Conservation (phyloP, 1,139 yeast species). For the Magnusiomyces tetraspermus region DNA sequence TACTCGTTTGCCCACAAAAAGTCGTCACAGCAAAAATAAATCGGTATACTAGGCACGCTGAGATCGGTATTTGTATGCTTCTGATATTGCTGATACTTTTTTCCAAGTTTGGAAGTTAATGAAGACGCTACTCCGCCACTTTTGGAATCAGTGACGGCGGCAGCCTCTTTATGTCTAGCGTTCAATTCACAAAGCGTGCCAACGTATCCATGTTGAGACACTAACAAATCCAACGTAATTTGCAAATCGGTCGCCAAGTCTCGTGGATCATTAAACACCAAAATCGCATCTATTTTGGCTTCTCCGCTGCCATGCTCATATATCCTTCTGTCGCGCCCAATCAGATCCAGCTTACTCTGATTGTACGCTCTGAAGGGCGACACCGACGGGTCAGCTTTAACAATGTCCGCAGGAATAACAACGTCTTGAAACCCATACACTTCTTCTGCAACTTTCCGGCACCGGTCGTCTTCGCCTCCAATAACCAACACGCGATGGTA, state of each 20-base stretch:
- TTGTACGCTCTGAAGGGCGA: conserved; percentile 66
- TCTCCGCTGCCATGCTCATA: conserved; percentile 12
- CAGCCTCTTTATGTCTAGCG: conserved; percentile 11
- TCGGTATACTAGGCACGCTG: conserved; percentile 57
- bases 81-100: no score
- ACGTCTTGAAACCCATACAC: conserved; percentile 77
- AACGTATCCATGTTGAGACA: conserved; percentile 51
- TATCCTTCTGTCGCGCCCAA: conserved; percentile 32
- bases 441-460: conserved; percentile 56
- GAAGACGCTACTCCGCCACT: no score
- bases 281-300: conserved; percentile 42
- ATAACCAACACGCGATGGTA: conserved; percentile 63
- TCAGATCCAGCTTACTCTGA: conserved; percentile 39
- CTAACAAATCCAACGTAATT: conserved; percentile 60
- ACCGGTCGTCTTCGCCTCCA: conserved; percentile 69
- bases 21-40: conserved; percentile 80
- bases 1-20: conserved; percentile 88
- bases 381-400: conserved; percentile 47
- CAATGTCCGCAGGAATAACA: conserved; percentile 64
- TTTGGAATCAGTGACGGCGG: background rate
- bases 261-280: conserved; percentile 86
- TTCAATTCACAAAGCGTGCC: conserved; percentile 47
- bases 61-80: conserved; percentile 31
- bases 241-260: conserved; percentile 86
- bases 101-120: no score